Percentiles rank a stretch among this genome's conserved stretches.
Conservation (phyloP, 441 rosid species). For the Mallotus japonicus region DNA sequence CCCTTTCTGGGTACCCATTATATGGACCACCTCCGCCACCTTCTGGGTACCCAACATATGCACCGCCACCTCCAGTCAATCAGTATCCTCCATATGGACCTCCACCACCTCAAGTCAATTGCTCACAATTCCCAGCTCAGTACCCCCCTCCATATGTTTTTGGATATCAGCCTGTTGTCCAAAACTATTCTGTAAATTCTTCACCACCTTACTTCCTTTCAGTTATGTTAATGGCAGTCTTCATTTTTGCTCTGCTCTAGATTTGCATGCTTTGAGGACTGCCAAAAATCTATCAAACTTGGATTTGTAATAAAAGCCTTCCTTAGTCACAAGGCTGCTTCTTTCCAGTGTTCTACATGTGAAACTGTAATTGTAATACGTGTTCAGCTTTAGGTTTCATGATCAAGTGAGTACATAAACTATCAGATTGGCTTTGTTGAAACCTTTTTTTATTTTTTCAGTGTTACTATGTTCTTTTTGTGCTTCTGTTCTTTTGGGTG, state of each 20-base stretch:
- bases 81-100: slow-evolving; percentile 23
- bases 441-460: neutral
- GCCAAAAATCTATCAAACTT: too few relatives aligned
- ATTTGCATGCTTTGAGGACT: neutral
- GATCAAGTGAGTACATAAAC: neutral
- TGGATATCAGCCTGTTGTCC: slow-evolving; percentile 25
- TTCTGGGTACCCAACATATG: slow-evolving; percentile 25
- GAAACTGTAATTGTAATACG: neutral
- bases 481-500: neutral
- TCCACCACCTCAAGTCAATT: slow-evolving; percentile 37
- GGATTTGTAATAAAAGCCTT: slow-evolving; percentile 15
- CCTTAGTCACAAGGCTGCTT: neutral
- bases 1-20: slow-evolving; percentile 22
- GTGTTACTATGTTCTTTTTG: neutral
- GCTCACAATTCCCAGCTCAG: slow-evolving; percentile 39
- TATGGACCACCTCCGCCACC: slow-evolving; percentile 33
- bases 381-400: neutral
- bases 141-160: slow-evolving; percentile 38
- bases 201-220: slow-evolving; percentile 19
- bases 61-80: slow-evolving; percentile 38
- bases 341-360: neutral
- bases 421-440: neutral
- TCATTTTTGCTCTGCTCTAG: slow-evolving; percentile 24
- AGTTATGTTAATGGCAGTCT: slow-evolving; percentile 19
- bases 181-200: slow-evolving; percentile 18